Conservation (phyloP, 352 stramenopile species). For the Globisporangium emineosum region DNA sequence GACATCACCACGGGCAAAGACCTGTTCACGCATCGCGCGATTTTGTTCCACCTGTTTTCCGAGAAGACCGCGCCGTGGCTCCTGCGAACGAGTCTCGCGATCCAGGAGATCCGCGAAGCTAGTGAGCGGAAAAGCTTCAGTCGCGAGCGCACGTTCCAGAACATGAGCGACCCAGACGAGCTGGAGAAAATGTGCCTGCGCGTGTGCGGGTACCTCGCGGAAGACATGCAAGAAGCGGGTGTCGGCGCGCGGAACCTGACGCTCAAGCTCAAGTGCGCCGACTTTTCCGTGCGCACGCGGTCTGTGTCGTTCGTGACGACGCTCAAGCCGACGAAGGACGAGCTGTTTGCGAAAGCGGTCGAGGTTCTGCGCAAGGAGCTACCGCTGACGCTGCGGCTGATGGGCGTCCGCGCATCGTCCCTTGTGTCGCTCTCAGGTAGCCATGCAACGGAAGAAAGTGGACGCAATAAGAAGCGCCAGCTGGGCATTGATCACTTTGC, state of each 20-base stretch:
- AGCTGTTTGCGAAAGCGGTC: constrained; percentile 41
- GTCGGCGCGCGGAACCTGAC: constrained; percentile 58
- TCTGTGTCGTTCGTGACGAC: constrained; percentile 43
- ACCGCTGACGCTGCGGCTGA: constrained; percentile 60
- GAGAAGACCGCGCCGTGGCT: constrained; percentile 68
- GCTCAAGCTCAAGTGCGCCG: constrained; percentile 67
- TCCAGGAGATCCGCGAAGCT: constrained; percentile 40
- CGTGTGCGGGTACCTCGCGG: constrained; percentile 51
- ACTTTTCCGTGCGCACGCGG: constrained; percentile 56
- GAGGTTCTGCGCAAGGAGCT: constrained; percentile 60
- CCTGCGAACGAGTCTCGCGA: constrained; percentile 66
- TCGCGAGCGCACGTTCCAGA: constrained; percentile 67
- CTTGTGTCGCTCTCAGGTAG: constrained; percentile 30
- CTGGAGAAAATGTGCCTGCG: constrained; percentile 67
- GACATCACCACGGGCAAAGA: constrained; percentile 86
- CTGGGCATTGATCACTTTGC: constrained; percentile 44
- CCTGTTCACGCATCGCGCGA: constrained; percentile 52
- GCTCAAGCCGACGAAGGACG: constrained; percentile 34
- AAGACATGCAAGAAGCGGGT: constrained; percentile 44
- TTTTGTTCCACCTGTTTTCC: constrained; percentile 64
- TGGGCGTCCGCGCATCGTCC: constrained; percentile 57
- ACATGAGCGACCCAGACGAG: constrained; percentile 31
- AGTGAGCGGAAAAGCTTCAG: constrained; percentile 79
- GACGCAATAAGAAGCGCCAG: constrained; percentile 34
- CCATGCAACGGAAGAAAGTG: constrained; percentile 13